These are phyloP conservation scores for Phytomonas sp. DNA, from an alignment of 208 protist genomes.

Conservation along the genomic window DNA sequence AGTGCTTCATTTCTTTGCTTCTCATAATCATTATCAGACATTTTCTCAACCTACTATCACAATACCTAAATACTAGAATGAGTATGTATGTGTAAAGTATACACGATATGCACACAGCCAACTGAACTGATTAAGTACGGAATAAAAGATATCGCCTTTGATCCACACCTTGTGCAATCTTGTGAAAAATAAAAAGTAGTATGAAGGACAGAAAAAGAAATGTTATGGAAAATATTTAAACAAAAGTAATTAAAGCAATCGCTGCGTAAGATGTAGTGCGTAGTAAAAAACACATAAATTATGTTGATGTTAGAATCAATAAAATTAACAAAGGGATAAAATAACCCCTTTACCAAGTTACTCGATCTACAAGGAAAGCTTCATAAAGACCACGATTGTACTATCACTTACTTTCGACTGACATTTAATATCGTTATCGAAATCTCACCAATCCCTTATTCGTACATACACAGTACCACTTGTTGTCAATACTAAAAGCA, in stretches of 20 bases:
- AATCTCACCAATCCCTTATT: neutral
- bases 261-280: neutral
- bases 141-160: neutral
- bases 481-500: neutral
- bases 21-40: neutral
- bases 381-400: neutral
- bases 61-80: neutral
- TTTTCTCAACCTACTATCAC: neutral
- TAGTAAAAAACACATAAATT: neutral
- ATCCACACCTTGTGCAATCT: neutral
- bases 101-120: neutral
- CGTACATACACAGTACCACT: neutral
- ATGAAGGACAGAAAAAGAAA: constrained; percentile 14
- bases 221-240: constrained; percentile 20
- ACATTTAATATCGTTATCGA: neutral
- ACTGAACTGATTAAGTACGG: neutral
- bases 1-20: neutral
- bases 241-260: constrained; percentile 2
- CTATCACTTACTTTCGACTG: neutral
- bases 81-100: neutral
- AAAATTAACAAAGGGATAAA: neutral
- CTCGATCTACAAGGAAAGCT: neutral
- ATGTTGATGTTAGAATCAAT: neutral
- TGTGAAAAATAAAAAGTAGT: constrained; percentile 2
- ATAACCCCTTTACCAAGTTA: neutral